These are phyloP conservation scores for Marasmius oreades DNA, from an alignment of 1,284 basidiomycete genomes.

Conservation along the genomic window DNA sequence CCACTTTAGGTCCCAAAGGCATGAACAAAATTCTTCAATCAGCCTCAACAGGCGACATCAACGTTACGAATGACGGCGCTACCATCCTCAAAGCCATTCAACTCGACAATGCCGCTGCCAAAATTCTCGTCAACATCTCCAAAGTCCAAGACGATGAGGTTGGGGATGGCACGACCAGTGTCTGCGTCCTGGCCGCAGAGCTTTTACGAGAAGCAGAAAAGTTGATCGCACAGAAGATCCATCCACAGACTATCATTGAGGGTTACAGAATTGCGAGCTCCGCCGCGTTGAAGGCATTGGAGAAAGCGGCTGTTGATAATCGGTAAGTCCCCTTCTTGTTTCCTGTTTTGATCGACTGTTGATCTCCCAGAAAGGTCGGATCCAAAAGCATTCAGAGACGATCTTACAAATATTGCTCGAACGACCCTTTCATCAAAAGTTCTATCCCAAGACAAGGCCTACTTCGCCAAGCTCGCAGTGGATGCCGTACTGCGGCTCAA, in stretches of 20 bases:
- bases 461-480: constrained; percentile 98
- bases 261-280: constrained; percentile 92
- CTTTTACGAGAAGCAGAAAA: constrained; percentile 95
- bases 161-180: constrained; percentile 95
- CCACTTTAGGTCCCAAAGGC: constrained; percentile 95
- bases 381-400: constrained; percentile 11
- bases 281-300: constrained; percentile 84
- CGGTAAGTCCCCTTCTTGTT: constrained; percentile 47
- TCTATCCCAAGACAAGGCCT: constrained; percentile 94
- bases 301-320: constrained; percentile 81
- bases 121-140: constrained; percentile 99
- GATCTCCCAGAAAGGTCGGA: constrained; percentile 5
- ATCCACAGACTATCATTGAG: constrained; percentile 99
- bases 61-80: constrained; percentile 98
- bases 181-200: constrained; percentile 92
- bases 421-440: constrained; percentile 98
- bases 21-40: constrained; percentile 98
- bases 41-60: constrained; percentile 87
- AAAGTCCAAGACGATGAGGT: constrained; percentile 99
- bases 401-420: constrained; percentile 47
- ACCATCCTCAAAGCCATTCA: constrained; percentile 98
- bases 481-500: constrained; percentile 95
- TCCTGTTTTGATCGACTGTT: neutral
- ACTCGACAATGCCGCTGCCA: constrained; percentile 97
- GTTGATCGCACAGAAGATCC: constrained; percentile 89